Evolutionary conservation across 1,139 yeast species (phyloP).

Genomic region (Komagataea norvegica): DNA sequence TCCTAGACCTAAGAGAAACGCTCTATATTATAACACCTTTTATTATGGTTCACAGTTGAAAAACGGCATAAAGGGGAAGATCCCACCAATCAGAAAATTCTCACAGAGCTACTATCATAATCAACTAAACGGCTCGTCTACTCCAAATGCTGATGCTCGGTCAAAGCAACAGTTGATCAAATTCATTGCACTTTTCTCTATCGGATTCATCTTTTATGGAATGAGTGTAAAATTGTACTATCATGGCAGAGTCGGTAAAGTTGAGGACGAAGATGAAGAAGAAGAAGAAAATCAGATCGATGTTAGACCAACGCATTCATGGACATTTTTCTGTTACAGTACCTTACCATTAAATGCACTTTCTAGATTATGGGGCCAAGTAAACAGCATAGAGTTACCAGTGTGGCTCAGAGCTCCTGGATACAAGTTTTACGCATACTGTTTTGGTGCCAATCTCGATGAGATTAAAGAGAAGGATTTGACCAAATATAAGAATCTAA

Average conservation of each 20-base stretch:
- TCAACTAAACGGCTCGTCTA: slow-evolving; percentile 26
- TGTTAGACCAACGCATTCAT: slow-evolving; percentile 61
- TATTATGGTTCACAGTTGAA: slow-evolving; percentile 30
- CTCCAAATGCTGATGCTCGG: slow-evolving; percentile 29
- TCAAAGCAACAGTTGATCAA: slow-evolving; percentile 50
- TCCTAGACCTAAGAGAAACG: slow-evolving; percentile 60
- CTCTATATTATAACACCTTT: slow-evolving; percentile 48
- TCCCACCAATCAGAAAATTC: slow-evolving; percentile 26
- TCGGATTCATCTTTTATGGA: slow-evolving; percentile 60
- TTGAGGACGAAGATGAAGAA: slow-evolving; percentile 17
- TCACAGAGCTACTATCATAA: slow-evolving; percentile 26
- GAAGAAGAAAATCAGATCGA: slow-evolving; percentile 30
- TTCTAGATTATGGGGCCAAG: slow-evolving; percentile 91
- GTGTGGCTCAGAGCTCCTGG: slow-evolving; percentile 85
- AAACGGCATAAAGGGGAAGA: slow-evolving; percentile 25
- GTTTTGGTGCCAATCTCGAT: slow-evolving; percentile 85
- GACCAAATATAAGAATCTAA: slow-evolving; percentile 66
- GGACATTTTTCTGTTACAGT: slow-evolving; percentile 86
- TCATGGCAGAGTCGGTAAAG: slow-evolving; percentile 21
- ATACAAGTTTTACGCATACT: slow-evolving; percentile 65
- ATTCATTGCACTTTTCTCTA: slow-evolving; percentile 68
- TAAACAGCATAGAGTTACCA: slow-evolving; percentile 81
- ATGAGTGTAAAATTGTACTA: slow-evolving; percentile 51
- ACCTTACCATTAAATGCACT: slow-evolving; percentile 88
- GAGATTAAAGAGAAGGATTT: slow-evolving; percentile 87